A percentile compares a stretch with the other conserved stretches of the same genome.
phyloP scores from a whole-genome alignment of 2,329 filamentous ascomycete species.

The Fusarium newnesense region DNA sequence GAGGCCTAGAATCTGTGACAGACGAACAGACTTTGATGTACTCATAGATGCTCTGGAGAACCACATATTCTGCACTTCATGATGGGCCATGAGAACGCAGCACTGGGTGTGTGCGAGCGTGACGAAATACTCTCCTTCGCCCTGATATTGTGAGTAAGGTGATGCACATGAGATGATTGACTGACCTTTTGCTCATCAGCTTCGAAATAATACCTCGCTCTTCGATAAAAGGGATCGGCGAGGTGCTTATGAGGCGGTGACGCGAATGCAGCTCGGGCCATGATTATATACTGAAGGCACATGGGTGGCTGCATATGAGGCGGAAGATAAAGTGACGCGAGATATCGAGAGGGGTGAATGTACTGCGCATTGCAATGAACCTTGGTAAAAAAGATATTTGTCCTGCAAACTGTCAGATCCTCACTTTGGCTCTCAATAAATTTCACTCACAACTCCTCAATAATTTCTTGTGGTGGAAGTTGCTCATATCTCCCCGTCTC shows the following conservation, averaged over 20 bases:
- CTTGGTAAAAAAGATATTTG: constrained; percentile 32
- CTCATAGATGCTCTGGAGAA: constrained; percentile 88
- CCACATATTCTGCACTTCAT: constrained; percentile 84
- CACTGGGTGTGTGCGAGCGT: constrained; percentile 79
- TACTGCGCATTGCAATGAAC: constrained; percentile 26
- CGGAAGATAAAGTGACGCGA: constrained; percentile 38
- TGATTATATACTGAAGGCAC: constrained; percentile 41
- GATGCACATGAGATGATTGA: rapidly evolving
- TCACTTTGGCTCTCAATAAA: rapidly evolving
- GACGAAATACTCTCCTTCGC: constrained; percentile 40
- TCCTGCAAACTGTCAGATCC: constrained; percentile 11
- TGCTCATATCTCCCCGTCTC: constrained; percentile 46
- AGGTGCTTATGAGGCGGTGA: constrained; percentile 24
- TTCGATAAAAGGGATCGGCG: constrained; percentile 34
- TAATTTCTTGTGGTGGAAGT: constrained; percentile 40
- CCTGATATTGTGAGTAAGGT: constrained; percentile 13
- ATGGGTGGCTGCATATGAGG: constrained; percentile 43
- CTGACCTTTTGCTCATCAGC: constrained; percentile 40
- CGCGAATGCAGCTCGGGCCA: constrained; percentile 29
- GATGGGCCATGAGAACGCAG: constrained; percentile 76
- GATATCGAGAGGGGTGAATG: constrained; percentile 37
- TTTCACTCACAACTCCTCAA: constrained; percentile 43
- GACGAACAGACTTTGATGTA: constrained; percentile 72
- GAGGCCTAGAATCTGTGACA: constrained; percentile 83
- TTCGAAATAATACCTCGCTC: constrained; percentile 38